A percentile compares a stretch with the other conserved stretches of the same genome.
phyloP scores from a whole-genome alignment of 345 rosid genomes.

The Lenwebbia sp. region DNA sequence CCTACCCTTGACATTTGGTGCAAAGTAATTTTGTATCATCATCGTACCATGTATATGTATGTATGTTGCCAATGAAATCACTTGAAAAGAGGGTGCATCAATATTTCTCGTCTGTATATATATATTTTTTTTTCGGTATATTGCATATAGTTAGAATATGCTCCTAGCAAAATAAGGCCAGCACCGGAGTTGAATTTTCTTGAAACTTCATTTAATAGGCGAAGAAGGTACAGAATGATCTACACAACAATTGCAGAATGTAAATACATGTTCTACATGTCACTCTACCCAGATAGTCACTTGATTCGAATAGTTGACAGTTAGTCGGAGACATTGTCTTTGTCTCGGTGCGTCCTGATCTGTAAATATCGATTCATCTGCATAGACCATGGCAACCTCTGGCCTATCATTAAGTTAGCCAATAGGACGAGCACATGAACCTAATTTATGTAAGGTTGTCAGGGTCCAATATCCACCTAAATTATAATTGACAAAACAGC shows the following conservation, averaged over 20 bases:
- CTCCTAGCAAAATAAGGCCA: neutral
- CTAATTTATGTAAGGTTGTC: neutral
- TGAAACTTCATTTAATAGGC: neutral
- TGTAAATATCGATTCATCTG: neutral
- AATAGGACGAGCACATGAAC: neutral
- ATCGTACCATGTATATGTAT: neutral
- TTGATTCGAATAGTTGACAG: neutral
- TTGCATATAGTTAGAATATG: neutral
- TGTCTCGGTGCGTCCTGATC: neutral
- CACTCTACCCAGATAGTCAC: neutral
- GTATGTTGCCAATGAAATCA: neutral
- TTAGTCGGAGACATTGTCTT: rapidly evolving
- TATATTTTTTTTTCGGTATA: neutral
- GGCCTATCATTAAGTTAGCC: neutral
- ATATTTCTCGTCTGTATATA: neutral
- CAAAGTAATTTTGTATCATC: neutral
- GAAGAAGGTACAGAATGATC: neutral
- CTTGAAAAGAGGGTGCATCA: neutral
- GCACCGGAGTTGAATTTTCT: neutral
- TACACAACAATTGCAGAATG: neutral
- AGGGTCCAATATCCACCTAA: neutral
- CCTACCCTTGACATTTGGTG: neutral
- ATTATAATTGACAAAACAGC: neutral
- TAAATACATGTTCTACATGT: neutral
- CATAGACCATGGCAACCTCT: neutral